A percentile compares a stretch with the other conserved stretches of the same genome.
phyloP scores from a whole-genome alignment of 495 filamentous ascomycete genomes.

The Cryomyces minteri region DNA sequence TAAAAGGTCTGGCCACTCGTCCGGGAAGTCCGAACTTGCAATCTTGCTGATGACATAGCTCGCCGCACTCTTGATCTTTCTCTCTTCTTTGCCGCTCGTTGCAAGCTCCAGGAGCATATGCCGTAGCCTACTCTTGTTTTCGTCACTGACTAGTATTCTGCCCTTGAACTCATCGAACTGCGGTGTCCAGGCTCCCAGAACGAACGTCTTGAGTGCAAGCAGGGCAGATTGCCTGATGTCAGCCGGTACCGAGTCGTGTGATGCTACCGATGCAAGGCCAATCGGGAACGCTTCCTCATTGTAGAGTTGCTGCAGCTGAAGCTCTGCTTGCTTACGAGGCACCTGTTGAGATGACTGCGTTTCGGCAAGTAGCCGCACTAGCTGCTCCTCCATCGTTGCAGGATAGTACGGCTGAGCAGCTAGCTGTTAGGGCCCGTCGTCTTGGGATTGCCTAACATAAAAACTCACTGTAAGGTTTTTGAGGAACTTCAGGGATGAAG shows the following conservation, averaged over 20 bases:
- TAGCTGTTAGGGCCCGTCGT: too few relatives aligned
- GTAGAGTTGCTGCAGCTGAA: conserved; percentile 48
- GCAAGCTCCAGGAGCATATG: conserved; percentile 53
- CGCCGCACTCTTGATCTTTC: conserved; percentile 70
- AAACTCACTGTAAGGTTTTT: too few relatives aligned
- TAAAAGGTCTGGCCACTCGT: conserved; percentile 78
- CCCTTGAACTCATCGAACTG: conserved; percentile 50
- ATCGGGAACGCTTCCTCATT: conserved; percentile 52
- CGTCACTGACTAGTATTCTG: conserved; percentile 37
- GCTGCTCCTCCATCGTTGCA: conserved; percentile 60
- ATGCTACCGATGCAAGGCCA: conserved; percentile 55
- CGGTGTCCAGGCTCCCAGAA: conserved; percentile 60
- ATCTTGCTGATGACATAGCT: conserved; percentile 94
- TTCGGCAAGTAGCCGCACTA: conserved; percentile 59
- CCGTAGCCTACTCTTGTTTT: conserved; percentile 54
- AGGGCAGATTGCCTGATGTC: conserved; percentile 71
- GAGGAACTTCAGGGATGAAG: neutral
- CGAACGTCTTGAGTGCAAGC: conserved; percentile 60
- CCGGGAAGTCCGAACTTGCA: conserved; percentile 79
- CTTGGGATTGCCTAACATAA: too few relatives aligned
- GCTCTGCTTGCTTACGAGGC: conserved; percentile 62
- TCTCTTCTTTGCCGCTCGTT: conserved; percentile 53
- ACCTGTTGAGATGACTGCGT: conserved; percentile 54
- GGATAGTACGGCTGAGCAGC: neutral
- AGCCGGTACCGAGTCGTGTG: conserved; percentile 46